Percentiles rank a stretch among this genome's conserved stretches.
Evolutionary conservation across 352 stramenopile genomes (phyloP).

Genomic region (Pythium insidiosum): DNA sequence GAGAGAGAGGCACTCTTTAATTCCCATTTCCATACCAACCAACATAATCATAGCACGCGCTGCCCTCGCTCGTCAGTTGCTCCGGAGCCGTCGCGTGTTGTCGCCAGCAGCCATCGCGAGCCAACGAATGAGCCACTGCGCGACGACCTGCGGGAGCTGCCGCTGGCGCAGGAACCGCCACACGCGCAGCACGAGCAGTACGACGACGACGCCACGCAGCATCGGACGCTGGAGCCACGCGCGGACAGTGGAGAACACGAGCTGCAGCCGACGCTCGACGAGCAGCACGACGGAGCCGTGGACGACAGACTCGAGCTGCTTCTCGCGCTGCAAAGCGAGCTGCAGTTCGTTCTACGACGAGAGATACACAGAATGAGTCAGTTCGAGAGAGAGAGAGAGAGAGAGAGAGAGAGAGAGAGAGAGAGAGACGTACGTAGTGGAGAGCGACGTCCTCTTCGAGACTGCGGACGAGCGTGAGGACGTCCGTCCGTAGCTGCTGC

Average conservation of each 20-base stretch:
- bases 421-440: slow-evolving; percentile 27
- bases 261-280: slow-evolving; percentile 26
- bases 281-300: slow-evolving; percentile 40
- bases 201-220: slow-evolving; percentile 41
- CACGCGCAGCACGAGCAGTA: slow-evolving; percentile 31
- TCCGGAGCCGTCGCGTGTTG: too few relatives aligned
- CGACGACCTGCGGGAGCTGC: slow-evolving; percentile 46
- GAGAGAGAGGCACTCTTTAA: too few relatives aligned
- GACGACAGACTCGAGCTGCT: slow-evolving; percentile 23
- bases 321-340: slow-evolving; percentile 22
- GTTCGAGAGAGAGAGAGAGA: too few relatives aligned
- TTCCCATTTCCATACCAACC: too few relatives aligned
- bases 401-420: neutral
- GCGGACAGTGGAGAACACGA: slow-evolving; percentile 25
- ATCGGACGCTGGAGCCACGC: slow-evolving; percentile 38
- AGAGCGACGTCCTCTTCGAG: slow-evolving; percentile 51
- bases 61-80: too few relatives aligned
- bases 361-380: neutral
- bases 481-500: slow-evolving; percentile 36
- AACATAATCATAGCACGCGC: too few relatives aligned
- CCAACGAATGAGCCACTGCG: slow-evolving; percentile 51
- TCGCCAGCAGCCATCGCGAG: too few relatives aligned
- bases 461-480: slow-evolving; percentile 49
- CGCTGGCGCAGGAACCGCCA: slow-evolving; percentile 46
- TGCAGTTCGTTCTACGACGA: slow-evolving; percentile 42